Evolutionary conservation across 1,139 yeast genomes (phyloP).

Genomic region (Spencermartinsiella ligniputridi): DNA sequence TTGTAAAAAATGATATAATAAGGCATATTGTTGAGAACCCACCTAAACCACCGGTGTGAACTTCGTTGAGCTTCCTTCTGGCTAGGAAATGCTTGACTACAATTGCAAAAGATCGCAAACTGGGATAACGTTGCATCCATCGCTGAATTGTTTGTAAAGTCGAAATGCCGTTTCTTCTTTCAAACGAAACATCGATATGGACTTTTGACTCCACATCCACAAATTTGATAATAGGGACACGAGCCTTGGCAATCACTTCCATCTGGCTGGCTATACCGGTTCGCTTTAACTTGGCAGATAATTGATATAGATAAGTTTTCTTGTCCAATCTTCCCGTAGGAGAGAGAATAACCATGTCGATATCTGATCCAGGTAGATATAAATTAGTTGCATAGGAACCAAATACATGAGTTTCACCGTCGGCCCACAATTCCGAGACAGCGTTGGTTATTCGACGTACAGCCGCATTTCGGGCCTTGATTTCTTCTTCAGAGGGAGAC

Average conservation of each 20-base stretch:
- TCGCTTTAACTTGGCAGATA: slow-evolving; percentile 65
- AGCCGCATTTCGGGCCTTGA: slow-evolving; percentile 61
- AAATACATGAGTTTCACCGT: slow-evolving; percentile 78
- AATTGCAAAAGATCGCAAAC: slow-evolving; percentile 77
- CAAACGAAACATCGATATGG: slow-evolving; percentile 89
- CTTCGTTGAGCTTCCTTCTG: slow-evolving; percentile 77
- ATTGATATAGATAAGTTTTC: slow-evolving; percentile 63
- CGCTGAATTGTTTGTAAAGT: slow-evolving; percentile 77
- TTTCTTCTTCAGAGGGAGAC: slow-evolving; percentile 79
- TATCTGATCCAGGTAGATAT: slow-evolving; percentile 93
- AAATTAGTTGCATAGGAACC: slow-evolving; percentile 96
- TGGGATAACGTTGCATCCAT: slow-evolving; percentile 75
- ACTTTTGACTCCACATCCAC: slow-evolving; percentile 68
- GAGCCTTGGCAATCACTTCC: slow-evolving; percentile 86
- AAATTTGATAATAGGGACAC: slow-evolving; percentile 94
- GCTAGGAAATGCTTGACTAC: slow-evolving; percentile 83
- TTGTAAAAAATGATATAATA: slow-evolving; percentile 71
- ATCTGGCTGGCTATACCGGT: slow-evolving; percentile 64
- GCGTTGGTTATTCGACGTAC: slow-evolving; percentile 56
- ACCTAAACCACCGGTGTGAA: slow-evolving; percentile 95
- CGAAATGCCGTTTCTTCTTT: slow-evolving; percentile 75
- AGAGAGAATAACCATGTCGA: slow-evolving; percentile 86
- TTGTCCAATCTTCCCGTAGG: slow-evolving; percentile 60
- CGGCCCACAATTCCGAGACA: slow-evolving; percentile 68
- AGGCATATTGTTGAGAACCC: slow-evolving; percentile 90